Evolutionary conservation across 768 basidiomycete species (phyloP), one percentile per base, ranked within the genome.

Genomic region (Boletus reticulatus): DNA sequence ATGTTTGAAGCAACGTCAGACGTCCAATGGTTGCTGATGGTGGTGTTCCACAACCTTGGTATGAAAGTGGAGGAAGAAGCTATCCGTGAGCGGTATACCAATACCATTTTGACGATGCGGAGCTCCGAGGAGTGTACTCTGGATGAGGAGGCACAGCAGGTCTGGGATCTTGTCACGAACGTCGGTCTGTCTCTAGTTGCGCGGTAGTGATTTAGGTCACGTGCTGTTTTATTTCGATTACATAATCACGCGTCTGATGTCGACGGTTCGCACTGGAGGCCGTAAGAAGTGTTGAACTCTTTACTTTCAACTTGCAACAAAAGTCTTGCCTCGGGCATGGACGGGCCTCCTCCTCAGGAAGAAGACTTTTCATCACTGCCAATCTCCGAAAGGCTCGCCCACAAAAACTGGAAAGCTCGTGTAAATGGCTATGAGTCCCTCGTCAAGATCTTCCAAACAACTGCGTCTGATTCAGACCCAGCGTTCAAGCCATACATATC

Each of bases 321-420:
- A 52, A 58, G 52, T 44, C 43, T 43, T 43, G 42, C 37, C 41
- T 55, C 31, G 66, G 70, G 67, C 55, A 94, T 94, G 94, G 94
- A 96, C 74, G 94, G 92, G 53, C 86, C 87, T 64, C 88, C 91
- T 56, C 92, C 94, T 48, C 88, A 82, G 65, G 94, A 97, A 77
- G 94, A 97, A 76, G 94, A 98, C 74, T 98, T 95, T 71, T 86
- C 86, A 43, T 67, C 79, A 29, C 80, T 98, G 48, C 76, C 92
- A 20, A 80, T 97, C 45, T 73, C 82, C 13, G 93, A 96, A 61
- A 73, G 95, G 43, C 86, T 96, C 53, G 76, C 83, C 7, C 93
- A 98, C 79, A 98, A 98, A 81, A 96, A 96, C 71, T 99, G 97
- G 97, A 98, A 98, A 75, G 97, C 97, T 55, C 87, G 97, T 62